Evolutionary conservation across 306 rosid species (phyloP).

Genomic region (Cicer judaicum): DNA sequence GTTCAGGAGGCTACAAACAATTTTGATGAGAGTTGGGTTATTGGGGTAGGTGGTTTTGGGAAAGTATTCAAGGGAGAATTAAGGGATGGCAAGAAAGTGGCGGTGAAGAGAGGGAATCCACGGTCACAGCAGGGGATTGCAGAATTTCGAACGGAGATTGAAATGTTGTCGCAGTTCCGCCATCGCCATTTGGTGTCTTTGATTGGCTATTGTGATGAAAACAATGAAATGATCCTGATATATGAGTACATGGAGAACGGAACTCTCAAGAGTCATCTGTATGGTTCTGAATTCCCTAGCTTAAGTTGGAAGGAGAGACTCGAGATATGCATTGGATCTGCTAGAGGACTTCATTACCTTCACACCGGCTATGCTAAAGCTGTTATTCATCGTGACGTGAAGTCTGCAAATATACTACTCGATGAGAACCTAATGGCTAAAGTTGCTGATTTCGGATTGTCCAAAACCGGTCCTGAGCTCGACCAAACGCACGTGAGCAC

Average conservation of each 20-base stretch:
- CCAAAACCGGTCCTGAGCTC: constrained; percentile 82
- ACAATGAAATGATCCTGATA: constrained; percentile 85
- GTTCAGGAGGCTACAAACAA: constrained; percentile 81
- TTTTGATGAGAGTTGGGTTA: constrained; percentile 82
- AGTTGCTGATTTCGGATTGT: constrained; percentile 89
- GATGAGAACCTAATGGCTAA: constrained; percentile 94
- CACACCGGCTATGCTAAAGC: constrained; percentile 92
- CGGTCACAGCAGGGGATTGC: constrained; percentile 83
- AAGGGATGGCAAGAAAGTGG: constrained; percentile 79
- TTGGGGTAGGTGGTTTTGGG: constrained; percentile 86
- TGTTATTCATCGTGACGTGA: constrained; percentile 89
- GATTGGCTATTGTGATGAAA: constrained; percentile 90
- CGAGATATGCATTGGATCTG: constrained; percentile 88
- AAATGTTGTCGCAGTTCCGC: constrained; percentile 89
- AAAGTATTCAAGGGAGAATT: constrained; percentile 83
- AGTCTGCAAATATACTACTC: constrained; percentile 86
- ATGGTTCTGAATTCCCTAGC: constrained; percentile 72
- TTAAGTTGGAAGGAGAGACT: constrained; percentile 88
- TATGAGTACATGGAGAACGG: constrained; percentile 95
- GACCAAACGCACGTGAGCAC: constrained; percentile 93
- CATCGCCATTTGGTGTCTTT: constrained; percentile 91
- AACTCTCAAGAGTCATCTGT: constrained; percentile 86
- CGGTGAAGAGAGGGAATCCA: constrained; percentile 90
- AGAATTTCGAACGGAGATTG: constrained; percentile 86
- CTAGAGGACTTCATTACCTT: constrained; percentile 94